Base-by-base conservation (phyloP, 176 grass and related monocot species). In the Zea luxurians region DNA sequence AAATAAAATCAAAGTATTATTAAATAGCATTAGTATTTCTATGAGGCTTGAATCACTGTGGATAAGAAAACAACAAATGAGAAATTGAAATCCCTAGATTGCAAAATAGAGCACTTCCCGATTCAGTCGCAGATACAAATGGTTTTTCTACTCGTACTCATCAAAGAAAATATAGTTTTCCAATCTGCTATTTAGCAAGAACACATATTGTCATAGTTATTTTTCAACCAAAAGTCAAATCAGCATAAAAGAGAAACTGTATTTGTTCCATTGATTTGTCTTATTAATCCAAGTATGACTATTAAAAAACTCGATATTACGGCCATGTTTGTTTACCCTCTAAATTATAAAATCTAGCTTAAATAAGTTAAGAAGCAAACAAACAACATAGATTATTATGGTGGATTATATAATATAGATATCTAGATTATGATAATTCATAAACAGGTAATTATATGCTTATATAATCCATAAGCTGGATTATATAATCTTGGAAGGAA, bases 1-100 rank as follows among this genome's bases (percentile, higher is more conserved):
- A 7, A 50, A 61, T 42, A 84, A 54, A 93, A 79, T 4, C 7
- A 1, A 82, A 80, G 17, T 46, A 49, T 45, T 76, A 65, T n/a
- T 42, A 13, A 66, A 66, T 18, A 54, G 13, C 36, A 27, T 77
- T 82, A 42, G 7, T 36, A 75, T 49, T 78, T 54, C 12, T 63
- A 70, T 48, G 20, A 88, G 70, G 8, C 76, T 74, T 54, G 34
- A 54, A 10, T 64, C 17, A 37, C 37, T 36, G 16, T 20, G 2
- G 11, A 79, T 60, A 45, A 80, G 38, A 47, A 18, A 87, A 76
- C 35, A 84, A 64, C 40, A 70, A 9, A 70, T 35, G 27, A 13
- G 17, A 64, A 59, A 37, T 58, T 66, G 37, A 48, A 17, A 6
- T 42, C 54, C 12, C 46, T 64, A 66, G 9, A 27, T 70, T 75